Base-by-base conservation (phyloP, 2,329 filamentous ascomycete genomes). In the Curvularia eragrostidis region DNA sequence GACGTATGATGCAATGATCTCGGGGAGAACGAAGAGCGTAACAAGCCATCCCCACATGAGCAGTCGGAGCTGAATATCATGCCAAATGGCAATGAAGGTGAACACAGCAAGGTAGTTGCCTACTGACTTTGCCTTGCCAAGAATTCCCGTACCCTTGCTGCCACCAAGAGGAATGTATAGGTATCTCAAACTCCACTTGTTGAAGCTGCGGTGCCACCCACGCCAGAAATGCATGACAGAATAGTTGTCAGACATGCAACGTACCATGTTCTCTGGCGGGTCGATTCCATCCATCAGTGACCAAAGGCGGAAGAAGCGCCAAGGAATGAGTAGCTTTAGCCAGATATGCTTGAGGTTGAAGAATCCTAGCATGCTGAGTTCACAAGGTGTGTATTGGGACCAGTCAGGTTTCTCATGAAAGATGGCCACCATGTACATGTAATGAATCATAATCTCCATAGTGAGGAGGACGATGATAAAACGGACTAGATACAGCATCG, bases 281-380 rank as follows among this genome's bases (percentile, higher is more conserved):
- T 99, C 95, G 66, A 99, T 87, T 60, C 91, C 91, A 75, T 99
- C 95, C 15, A 93, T 74, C 3, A 99, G 84, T 0, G 91, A 84
- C 95, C 95, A 99, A n/a, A 99, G 87, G 4, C 96, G 91, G 85
- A 98, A 98, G 76, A 98, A 89, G n/a, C 95, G 90, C 93, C 94
- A 99, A 0, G 95, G 95, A 7, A 99, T 87, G 4, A 99, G 87
- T 1, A 99, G 87, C 76, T 99, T 99, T 46, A 99, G 84, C 96
- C 96, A 99, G 76, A 99, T 96, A 73, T 97, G 87, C 79, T 97
- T 91, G 12, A 99, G 87, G 77, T 97, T 97, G 82, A 98, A 96
- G 81, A 90, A 97, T 36, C 92, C 95, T 12, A 99, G 85, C 80
- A 99, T 88, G 71, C 87, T 90, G 42, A 99, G 86, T 75, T 99